A percentile compares a stretch with the other conserved stretches of the same genome.
These are phyloP conservation scores for Leccinum angustisporum DNA, from an alignment of 1,284 basidiomycete species.

Conservation along the genomic window DNA sequence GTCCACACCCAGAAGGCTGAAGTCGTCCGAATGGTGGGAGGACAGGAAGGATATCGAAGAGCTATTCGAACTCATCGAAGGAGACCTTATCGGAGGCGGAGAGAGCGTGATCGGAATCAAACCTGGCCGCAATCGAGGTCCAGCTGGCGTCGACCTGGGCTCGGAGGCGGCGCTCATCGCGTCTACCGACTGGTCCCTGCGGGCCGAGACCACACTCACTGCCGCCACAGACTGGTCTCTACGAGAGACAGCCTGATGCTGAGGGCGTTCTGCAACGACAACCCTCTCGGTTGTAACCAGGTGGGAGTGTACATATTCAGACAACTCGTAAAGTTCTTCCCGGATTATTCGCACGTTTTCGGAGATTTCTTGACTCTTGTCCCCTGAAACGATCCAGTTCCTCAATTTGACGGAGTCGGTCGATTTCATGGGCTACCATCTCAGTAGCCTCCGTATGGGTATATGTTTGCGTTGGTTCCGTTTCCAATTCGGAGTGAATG, in stretches of 20 bases:
- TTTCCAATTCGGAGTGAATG: slow-evolving; percentile 53
- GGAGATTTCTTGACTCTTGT: slow-evolving; percentile 57
- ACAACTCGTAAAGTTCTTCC: slow-evolving; percentile 59
- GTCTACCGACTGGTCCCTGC: slow-evolving; percentile 44
- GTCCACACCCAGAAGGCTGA: slow-evolving; percentile 40
- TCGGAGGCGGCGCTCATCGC: slow-evolving; percentile 30
- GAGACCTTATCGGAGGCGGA: slow-evolving; percentile 43
- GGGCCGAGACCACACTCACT: slow-evolving; percentile 23
- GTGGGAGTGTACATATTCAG: slow-evolving; percentile 39
- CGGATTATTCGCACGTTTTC: slow-evolving; percentile 62
- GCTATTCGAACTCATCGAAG: slow-evolving; percentile 49
- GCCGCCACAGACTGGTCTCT: slow-evolving; percentile 46
- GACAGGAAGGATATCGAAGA: slow-evolving; percentile 64
- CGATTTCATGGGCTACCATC: slow-evolving; percentile 64
- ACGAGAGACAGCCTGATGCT: slow-evolving; percentile 30
- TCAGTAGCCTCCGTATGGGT: slow-evolving; percentile 30
- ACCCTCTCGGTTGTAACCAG: slow-evolving; percentile 25
- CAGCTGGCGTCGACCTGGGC: slow-evolving; percentile 26
- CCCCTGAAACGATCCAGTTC: slow-evolving; percentile 57
- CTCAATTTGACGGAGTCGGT: slow-evolving; percentile 61
- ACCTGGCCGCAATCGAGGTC: slow-evolving; percentile 26
- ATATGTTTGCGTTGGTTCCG: slow-evolving; percentile 36
- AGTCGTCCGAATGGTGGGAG: slow-evolving; percentile 75
- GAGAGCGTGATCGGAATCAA: slow-evolving; percentile 33
- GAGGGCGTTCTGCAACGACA: slow-evolving; percentile 15